Percentiles rank a stretch among this genome's conserved stretches.
These are phyloP conservation scores for Fistulifera pelliculosa DNA, from an alignment of 108 stramenopile genomes.

Conservation along the genomic window DNA sequence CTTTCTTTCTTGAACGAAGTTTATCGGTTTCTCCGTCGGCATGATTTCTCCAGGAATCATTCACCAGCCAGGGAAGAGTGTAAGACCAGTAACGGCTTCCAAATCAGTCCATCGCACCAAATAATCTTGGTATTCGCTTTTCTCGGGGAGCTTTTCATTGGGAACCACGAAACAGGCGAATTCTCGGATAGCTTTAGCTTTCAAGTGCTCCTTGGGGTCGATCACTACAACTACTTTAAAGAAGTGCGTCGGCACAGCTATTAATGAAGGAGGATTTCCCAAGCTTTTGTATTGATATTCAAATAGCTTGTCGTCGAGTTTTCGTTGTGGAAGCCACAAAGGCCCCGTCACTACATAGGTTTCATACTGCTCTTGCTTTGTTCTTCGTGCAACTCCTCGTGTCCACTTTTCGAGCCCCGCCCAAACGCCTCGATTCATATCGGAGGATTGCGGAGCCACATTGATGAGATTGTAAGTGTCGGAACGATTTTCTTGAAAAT, in stretches of 20 bases:
- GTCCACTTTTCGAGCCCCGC: conserved; percentile 41
- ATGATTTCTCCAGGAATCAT: conserved; percentile 1
- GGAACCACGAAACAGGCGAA: conserved; percentile 83
- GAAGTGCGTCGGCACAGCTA: conserved; percentile 80
- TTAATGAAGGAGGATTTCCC: conserved; percentile 57
- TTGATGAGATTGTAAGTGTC: conserved; percentile 68
- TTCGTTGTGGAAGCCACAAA: conserved; percentile 52
- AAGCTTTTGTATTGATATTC: conserved; percentile 49
- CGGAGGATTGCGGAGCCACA: conserved; percentile 51
- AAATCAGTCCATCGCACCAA: conserved; percentile 75
- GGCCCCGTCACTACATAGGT: conserved; percentile 72
- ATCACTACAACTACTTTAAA: conserved; percentile 64
- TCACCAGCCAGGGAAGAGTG: conserved; percentile 49
- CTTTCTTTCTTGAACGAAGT: too few relatives aligned
- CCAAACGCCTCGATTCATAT: conserved; percentile 59
- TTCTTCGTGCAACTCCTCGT: conserved; percentile 21
- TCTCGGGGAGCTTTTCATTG: conserved; percentile 26
- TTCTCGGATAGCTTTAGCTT: conserved; percentile 13
- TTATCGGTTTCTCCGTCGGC: not conserved
- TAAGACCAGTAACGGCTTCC: conserved; percentile 65
- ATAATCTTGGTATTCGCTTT: conserved; percentile 36
- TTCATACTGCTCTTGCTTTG: not conserved
- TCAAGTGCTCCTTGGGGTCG: conserved; percentile 1
- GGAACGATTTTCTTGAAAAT: conserved; percentile 27
- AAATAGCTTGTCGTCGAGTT: conserved; percentile 18